Conservation (phyloP, 2,329 filamentous ascomycete species). For the Fusarium ambrosium region DNA sequence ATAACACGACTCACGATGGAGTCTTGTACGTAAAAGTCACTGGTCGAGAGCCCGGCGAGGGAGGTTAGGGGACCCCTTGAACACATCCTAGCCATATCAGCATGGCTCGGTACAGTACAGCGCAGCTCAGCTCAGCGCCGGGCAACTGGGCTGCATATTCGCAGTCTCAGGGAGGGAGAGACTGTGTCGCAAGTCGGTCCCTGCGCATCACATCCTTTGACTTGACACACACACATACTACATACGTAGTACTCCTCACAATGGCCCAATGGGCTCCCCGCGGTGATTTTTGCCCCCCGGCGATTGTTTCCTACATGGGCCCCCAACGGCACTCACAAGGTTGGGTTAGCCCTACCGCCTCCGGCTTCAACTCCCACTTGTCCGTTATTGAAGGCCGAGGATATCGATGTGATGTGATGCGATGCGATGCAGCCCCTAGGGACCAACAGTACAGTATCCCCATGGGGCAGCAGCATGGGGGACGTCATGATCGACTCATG, state of each 20-base stretch:
- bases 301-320: conserved; percentile 14
- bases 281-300: conserved; percentile 11
- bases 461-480: neutral
- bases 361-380: conserved; percentile 18
- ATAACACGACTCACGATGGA: conserved; percentile 20
- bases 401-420: neutral
- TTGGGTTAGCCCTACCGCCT: conserved; percentile 12
- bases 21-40: conserved; percentile 9
- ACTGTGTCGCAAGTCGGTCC: conserved; percentile 18
- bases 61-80: neutral
- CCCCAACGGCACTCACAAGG: conserved; percentile 8
- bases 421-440: neutral
- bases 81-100: conserved; percentile 14
- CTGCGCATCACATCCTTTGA: conserved; percentile 17
- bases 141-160: conserved; percentile 14
- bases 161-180: neutral
- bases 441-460: conserved; percentile 5
- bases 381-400: conserved; percentile 24
- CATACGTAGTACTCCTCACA: neutral
- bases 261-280: conserved; percentile 17
- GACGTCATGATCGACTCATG: conserved; percentile 19
- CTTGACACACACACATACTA: neutral
- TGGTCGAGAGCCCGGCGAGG: neutral
- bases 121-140: neutral
- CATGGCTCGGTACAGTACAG: conserved; percentile 2